Percentiles rank a stretch among this genome's conserved stretches.
Conservation (phyloP, 1,139 yeast species). For the Ogataea hybrid region DNA sequence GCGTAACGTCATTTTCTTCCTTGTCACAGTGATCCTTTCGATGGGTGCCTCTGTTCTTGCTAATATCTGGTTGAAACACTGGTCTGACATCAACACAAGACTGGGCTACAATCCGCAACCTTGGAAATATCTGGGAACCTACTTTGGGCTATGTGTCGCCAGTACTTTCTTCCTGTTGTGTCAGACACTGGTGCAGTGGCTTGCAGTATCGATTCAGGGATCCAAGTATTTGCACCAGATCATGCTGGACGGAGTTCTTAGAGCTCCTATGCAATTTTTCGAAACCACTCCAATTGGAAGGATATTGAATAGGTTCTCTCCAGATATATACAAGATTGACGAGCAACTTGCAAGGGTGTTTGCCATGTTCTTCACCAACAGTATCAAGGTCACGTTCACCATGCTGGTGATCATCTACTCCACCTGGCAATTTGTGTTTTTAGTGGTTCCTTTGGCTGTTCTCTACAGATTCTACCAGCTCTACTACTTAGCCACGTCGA, state of each 20-base stretch:
- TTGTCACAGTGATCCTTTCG: conserved; percentile 46
- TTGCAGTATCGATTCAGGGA: conserved; percentile 81
- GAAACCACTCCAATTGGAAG: conserved; percentile 98
- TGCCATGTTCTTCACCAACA: conserved; percentile 73
- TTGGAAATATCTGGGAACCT: conserved; percentile 67
- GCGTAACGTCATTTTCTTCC: conserved; percentile 58
- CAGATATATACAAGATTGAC: conserved; percentile 90
- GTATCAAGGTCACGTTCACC: conserved; percentile 75
- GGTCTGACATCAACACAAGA: conserved; percentile 87
- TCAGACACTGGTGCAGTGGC: conserved; percentile 75
- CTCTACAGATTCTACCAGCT: conserved; percentile 84
- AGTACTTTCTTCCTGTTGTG: conserved; percentile 59
- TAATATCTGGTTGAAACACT: conserved; percentile 91
- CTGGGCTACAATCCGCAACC: conserved; percentile 72
- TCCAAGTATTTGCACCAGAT: conserved; percentile 72
- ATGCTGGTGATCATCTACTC: conserved; percentile 79
- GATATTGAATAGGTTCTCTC: conserved; percentile 88
- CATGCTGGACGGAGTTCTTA: conserved; percentile 77
- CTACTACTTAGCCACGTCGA: conserved; percentile 83
- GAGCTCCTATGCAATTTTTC: conserved; percentile 96
- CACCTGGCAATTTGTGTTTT: conserved; percentile 80
- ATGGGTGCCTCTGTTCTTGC: conserved; percentile 63
- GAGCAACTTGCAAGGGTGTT: conserved; percentile 84
- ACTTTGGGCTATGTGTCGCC: conserved; percentile 70
- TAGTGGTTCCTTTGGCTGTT: conserved; percentile 67